Evolutionary conservation across 441 rosid genomes (phyloP), one percentile per base, ranked within the genome.

Genomic region (Raphanus hybrid): DNA sequence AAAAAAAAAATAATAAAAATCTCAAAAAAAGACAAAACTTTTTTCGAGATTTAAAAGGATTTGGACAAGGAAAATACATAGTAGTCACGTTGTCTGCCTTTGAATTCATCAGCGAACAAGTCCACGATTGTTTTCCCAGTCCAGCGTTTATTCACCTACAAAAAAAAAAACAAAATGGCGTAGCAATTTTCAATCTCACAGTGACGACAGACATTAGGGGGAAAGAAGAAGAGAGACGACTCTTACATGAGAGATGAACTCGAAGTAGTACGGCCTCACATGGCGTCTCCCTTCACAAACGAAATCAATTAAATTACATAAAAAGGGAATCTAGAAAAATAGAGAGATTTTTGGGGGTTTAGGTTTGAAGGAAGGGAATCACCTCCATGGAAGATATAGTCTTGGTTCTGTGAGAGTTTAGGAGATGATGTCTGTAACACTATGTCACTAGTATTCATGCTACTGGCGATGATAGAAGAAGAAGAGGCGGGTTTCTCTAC

Each of bases 61-160:
- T 52, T 48, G 64, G 52, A 39, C 45, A 45, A 15, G 15, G 2
- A 39, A 12, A 14, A 48, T 86, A 90, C 99, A 83, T 93, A 93
- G 78, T 93, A 96, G 12, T 93, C 97, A 74, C 87, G 87, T 65
- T 88, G 87, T 20, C 99, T 81, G 74, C 98, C 98, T 86, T 85
- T 87, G 81, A 96, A 96, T 74, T 92, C 98, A 9, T 93, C 90
- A 0, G 97, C 87, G 50, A 93, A 95, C 82, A 93, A 91, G 81
- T 93, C 97, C 12, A 90, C 97, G 2, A 95, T 87, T 2, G 94
- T 87, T 80, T 93, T 95, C 63, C 97, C 99, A 1, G 92, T 86
- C 97, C 98, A 93, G 6, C 98, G 93, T 61, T 90, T 90, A 72
- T 93, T 92, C 70, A 86, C 97, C 99, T 92, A 80, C n/a, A n/a